Percentiles rank a stretch among this genome's conserved stretches.
These are phyloP conservation scores for Suillus fuscotomentosus DNA, from an alignment of 768 basidiomycete genomes.

Conservation along the genomic window DNA sequence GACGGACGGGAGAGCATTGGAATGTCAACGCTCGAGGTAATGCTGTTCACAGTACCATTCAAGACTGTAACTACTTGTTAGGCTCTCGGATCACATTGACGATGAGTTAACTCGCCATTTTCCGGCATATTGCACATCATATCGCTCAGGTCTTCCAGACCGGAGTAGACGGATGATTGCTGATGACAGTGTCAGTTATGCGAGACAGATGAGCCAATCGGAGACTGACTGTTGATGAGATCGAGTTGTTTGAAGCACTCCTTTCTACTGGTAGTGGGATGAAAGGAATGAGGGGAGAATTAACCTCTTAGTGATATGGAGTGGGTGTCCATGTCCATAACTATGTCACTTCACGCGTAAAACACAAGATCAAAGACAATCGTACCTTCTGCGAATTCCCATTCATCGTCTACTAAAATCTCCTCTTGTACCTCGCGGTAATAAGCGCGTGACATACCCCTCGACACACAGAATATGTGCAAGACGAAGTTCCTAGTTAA, in stretches of 20 bases:
- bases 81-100: background rate
- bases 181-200: slow-evolving; percentile 1
- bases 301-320: background rate
- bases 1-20: background rate
- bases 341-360: background rate
- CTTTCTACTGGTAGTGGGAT: background rate
- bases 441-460: background rate
- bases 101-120: slow-evolving; percentile 2
- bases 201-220: background rate
- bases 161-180: slow-evolving; percentile 12
- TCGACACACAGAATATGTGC: background rate
- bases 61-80: background rate
- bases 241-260: slow-evolving; percentile 5
- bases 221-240: slow-evolving; percentile 8
- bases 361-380: background rate
- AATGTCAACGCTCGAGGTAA: background rate
- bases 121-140: slow-evolving; percentile 9
- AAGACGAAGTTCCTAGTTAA: background rate
- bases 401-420: background rate
- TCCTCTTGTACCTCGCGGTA: background rate
- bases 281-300: background rate
- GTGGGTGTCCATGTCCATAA: background rate
- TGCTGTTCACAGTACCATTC: background rate
- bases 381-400: background rate
- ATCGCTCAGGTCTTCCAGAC: slow-evolving; percentile 13